A percentile compares a stretch with the other conserved stretches of the same genome.
Conservation (phyloP, 805 yeast species). For the Pichia insulana region DNA sequence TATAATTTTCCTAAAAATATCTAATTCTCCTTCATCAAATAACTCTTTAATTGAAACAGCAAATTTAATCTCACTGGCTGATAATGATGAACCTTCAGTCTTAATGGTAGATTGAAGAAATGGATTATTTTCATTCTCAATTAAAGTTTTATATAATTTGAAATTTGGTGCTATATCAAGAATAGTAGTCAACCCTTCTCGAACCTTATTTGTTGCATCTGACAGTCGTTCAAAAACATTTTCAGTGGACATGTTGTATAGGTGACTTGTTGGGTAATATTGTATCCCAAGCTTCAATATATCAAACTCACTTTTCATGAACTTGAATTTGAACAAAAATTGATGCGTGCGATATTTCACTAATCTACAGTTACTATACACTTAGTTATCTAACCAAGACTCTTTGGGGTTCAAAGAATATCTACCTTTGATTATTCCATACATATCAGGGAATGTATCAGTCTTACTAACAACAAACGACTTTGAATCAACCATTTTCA, state of each 20-base stretch:
- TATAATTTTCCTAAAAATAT: constrained; percentile 43
- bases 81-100: constrained; percentile 30
- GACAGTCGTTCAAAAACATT: constrained; percentile 5
- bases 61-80: constrained; percentile 44
- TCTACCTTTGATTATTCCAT: constrained; percentile 15
- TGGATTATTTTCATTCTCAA: constrained; percentile 22
- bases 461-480: constrained; percentile 23
- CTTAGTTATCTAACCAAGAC: constrained; percentile 21
- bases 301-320: too few species aligned
- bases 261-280: too few species aligned
- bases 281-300: too few species aligned
- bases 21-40: constrained; percentile 37
- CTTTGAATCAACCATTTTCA: constrained; percentile 32
- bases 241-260: neutral
- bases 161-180: constrained; percentile 10
- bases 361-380: neutral
- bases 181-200: constrained; percentile 4
- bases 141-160: constrained; percentile 2
- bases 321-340: too few species aligned
- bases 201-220: constrained; percentile 6
- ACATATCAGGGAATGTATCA: constrained; percentile 23
- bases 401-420: constrained; percentile 19
- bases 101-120: constrained; percentile 5
- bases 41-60: constrained; percentile 53
- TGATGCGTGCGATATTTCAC: neutral